Conservation (phyloP, 805 yeast genomes). For the Barnettozyma salicaria region DNA sequence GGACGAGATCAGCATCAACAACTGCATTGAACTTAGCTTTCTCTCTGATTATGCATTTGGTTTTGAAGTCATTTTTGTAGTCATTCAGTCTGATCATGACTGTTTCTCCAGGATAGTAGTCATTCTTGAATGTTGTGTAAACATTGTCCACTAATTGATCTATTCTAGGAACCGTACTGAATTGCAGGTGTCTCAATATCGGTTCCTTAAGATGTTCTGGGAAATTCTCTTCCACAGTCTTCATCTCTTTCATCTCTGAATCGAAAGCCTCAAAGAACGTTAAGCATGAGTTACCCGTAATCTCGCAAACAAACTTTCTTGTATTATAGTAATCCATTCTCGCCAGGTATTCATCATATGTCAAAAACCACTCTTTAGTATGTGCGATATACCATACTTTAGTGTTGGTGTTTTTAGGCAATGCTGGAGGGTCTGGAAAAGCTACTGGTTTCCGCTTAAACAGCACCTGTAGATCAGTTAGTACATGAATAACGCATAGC, state of each 20-base stretch:
- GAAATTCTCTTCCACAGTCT: slow-evolving; percentile 68
- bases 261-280: slow-evolving; percentile 86
- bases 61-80: slow-evolving; percentile 25
- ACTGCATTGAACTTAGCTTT: slow-evolving; percentile 70
- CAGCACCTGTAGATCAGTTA: slow-evolving; percentile 46
- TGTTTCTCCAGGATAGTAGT: slow-evolving; percentile 87
- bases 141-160: slow-evolving; percentile 87
- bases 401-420: slow-evolving; percentile 50
- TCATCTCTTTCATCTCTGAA: slow-evolving; percentile 60
- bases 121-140: slow-evolving; percentile 67
- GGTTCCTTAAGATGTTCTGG: slow-evolving; percentile 93
- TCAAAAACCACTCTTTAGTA: slow-evolving; percentile 83
- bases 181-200: slow-evolving; percentile 77
- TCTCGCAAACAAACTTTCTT: slow-evolving; percentile 88
- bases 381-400: slow-evolving; percentile 78
- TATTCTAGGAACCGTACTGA: slow-evolving; percentile 71
- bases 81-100: slow-evolving; percentile 49
- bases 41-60: slow-evolving; percentile 60
- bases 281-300: slow-evolving; percentile 87
- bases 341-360: slow-evolving; percentile 68
- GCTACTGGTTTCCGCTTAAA: slow-evolving; percentile 69
- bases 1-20: slow-evolving; percentile 31
- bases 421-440: slow-evolving; percentile 47
- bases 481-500: too few species aligned
- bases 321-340: slow-evolving; percentile 67